phyloP scores from a whole-genome alignment of 2,329 filamentous ascomycete species.

The Aspergillus tamarii region DNA sequence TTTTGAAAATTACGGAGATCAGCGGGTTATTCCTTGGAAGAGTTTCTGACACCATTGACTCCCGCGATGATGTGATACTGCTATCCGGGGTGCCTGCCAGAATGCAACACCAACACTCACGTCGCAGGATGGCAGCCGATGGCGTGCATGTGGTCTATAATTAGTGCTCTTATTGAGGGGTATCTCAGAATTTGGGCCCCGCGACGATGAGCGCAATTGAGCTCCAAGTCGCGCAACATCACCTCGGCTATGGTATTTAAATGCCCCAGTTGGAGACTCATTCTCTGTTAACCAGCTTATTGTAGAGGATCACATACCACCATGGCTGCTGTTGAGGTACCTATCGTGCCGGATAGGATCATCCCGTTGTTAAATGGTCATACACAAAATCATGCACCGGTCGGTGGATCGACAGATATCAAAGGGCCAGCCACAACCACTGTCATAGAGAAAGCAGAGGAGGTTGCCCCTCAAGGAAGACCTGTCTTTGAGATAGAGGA shows the following conservation, averaged over 20 bases:
- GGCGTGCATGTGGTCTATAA: constrained; percentile 9
- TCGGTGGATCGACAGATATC: neutral
- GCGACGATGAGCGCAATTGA: neutral
- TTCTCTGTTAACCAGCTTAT: neutral
- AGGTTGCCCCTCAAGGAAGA: constrained; percentile 6
- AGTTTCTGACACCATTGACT: constrained; percentile 24
- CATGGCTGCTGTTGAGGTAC: constrained; percentile 17
- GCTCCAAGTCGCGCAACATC: neutral
- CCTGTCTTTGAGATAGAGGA: constrained; percentile 43
- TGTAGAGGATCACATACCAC: neutral
- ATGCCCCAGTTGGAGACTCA: neutral
- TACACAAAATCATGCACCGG: neutral
- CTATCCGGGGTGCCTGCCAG: constrained; percentile 6
- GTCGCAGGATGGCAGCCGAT: neutral
- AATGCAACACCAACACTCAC: neutral
- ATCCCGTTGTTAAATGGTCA: constrained; percentile 8
- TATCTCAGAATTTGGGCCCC: neutral
- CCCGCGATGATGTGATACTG: constrained; percentile 26
- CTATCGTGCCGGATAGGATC: constrained; percentile 3
- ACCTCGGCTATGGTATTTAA: neutral
- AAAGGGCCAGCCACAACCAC: constrained; percentile 7
- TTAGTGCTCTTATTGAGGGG: constrained; percentile 1
- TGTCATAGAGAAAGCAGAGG: constrained; percentile 13
- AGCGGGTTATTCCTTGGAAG: neutral
- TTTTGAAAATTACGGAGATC: constrained; percentile 4